Percentiles rank a stretch among this genome's conserved stretches.
Conservation (phyloP, 768 basidiomycete species). For the Brasilioporus rufonigricans region DNA sequence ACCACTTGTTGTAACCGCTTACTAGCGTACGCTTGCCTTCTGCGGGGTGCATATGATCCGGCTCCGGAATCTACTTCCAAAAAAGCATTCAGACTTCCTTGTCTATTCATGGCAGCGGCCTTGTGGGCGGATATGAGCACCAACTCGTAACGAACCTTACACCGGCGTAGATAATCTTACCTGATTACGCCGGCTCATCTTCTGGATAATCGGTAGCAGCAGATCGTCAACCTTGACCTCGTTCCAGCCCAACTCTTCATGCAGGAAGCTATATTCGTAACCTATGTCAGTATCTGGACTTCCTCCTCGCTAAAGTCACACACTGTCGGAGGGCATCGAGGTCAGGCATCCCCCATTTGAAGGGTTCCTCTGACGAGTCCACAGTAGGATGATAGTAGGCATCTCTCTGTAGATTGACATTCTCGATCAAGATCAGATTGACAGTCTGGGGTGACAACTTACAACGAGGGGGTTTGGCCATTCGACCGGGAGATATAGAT, state of each 20-base stretch:
- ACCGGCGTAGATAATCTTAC: slow-evolving; percentile 34
- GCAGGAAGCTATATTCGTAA: slow-evolving; percentile 53
- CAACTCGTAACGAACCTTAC: background rate
- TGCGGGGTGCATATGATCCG: slow-evolving; percentile 72
- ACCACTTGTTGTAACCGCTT: slow-evolving; percentile 87
- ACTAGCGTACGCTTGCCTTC: slow-evolving; percentile 78
- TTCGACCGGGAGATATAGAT: slow-evolving; percentile 72
- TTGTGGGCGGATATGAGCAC: slow-evolving; percentile 24
- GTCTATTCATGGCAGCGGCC: slow-evolving; percentile 67
- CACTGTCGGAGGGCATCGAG: slow-evolving; percentile 86
- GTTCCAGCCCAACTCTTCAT: slow-evolving; percentile 79
- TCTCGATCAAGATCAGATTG: background rate
- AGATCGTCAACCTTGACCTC: slow-evolving; percentile 85
- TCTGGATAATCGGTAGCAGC: slow-evolving; percentile 88
- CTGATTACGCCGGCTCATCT: slow-evolving; percentile 78
- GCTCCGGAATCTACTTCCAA: slow-evolving; percentile 68
- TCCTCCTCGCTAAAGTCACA: slow-evolving; percentile 24
- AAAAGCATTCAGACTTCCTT: slow-evolving; percentile 73
- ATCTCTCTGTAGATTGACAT: slow-evolving; percentile 56
- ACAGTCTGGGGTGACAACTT: slow-evolving; percentile 30
- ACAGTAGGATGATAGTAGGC: slow-evolving; percentile 92
- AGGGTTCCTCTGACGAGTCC: slow-evolving; percentile 88
- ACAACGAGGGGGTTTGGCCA: slow-evolving; percentile 96
- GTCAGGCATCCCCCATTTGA: slow-evolving; percentile 97
- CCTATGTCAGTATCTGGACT: slow-evolving; percentile 10